A percentile compares a stretch with the other conserved stretches of the same genome.
Conservation (phyloP, 2,329 filamentous ascomycete species). For the Aspergillus sp. region DNA sequence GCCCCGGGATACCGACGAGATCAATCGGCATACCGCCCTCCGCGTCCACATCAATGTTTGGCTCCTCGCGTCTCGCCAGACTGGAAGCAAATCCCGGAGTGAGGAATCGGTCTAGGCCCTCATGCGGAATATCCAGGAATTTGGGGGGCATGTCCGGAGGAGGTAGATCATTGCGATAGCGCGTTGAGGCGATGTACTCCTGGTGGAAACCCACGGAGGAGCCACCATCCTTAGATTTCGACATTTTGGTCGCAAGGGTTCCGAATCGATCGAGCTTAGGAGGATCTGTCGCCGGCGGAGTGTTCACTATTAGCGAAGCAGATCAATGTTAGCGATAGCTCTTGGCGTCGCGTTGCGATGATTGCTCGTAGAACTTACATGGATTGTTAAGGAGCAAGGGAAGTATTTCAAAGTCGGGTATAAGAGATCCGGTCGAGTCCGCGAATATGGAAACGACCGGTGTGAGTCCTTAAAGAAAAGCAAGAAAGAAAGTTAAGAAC, state of each 20-base stretch:
- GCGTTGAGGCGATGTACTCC: conserved; percentile 94
- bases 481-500: conserved; percentile 6
- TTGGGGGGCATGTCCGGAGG: conserved; percentile 94
- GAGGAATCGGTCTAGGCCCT: conserved; percentile 86
- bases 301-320: conserved; percentile 7
- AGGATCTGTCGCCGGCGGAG: conserved; percentile 6
- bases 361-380: conserved; percentile 10
- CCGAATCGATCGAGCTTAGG: neutral
- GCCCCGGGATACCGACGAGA: conserved; percentile 87
- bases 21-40: conserved; percentile 98
- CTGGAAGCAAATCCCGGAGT: conserved; percentile 86
- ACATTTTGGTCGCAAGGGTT: conserved; percentile 27
- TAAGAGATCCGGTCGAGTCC: conserved; percentile 2
- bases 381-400: conserved; percentile 10
- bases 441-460: conserved; percentile 8
- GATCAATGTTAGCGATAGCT: conserved; percentile 7
- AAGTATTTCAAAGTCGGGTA: conserved; percentile 12
- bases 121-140: conserved; percentile 94
- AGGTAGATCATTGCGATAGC: conserved; percentile 93
- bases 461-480: conserved; percentile 9
- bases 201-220: conserved; percentile 65
- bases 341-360: conserved; percentile 2
- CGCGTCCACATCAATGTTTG: conserved; percentile 96
- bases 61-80: conserved; percentile 83
- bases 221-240: conserved; percentile 40